Percentiles rank a stretch among this genome's conserved stretches.
phyloP scores from a whole-genome alignment of 176 grass and related monocot species.

The Carex scoparia region DNA sequence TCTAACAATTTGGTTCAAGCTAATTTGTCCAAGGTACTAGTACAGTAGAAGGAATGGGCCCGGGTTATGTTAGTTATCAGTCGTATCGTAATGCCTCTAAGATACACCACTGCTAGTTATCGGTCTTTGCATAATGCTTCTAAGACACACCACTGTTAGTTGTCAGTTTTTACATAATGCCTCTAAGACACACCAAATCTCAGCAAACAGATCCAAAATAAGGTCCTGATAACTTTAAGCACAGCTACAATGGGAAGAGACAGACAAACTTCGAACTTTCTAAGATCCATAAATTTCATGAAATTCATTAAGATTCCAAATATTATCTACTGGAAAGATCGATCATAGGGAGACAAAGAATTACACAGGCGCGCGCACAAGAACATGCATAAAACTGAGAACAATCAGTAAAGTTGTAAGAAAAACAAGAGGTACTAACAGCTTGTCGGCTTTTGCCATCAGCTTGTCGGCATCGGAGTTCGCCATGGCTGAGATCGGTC shows the following conservation, averaged over 20 bases:
- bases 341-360: background rate
- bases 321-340: background rate
- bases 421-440: constrained; percentile 36
- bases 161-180: background rate
- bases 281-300: background rate
- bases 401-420: background rate
- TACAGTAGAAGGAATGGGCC: background rate
- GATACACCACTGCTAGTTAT: background rate
- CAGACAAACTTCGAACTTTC: background rate
- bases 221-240: background rate
- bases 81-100: background rate
- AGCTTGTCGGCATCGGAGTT: constrained; percentile 82
- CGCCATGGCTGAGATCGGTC: constrained; percentile 48
- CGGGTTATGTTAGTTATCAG: background rate
- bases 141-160: background rate
- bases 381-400: background rate
- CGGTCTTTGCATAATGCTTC: background rate
- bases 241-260: background rate
- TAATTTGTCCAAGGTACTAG: background rate
- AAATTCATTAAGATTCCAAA: background rate
- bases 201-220: background rate
- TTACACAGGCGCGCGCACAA: background rate
- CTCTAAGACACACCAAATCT: background rate
- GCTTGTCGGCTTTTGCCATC: constrained; percentile 81
- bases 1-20: background rate